Evolutionary conservation across 305 asterid species (phyloP).

Genomic region (Rubia tinctorum): DNA sequence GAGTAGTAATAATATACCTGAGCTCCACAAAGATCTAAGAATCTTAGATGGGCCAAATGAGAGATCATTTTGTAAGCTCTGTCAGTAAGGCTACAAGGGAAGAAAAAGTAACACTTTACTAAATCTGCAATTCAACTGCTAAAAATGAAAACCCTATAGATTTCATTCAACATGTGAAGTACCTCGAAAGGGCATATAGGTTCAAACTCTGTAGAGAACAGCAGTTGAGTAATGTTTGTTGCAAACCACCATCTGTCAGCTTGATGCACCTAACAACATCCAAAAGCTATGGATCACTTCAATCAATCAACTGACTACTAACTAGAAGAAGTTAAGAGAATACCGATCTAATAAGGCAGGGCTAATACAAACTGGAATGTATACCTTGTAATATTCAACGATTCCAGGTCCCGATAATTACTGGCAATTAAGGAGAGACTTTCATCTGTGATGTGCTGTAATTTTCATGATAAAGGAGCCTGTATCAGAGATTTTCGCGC

Average conservation of each 20-base stretch:
- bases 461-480: slow-evolving; percentile 18
- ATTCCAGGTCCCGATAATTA: slow-evolving; percentile 56
- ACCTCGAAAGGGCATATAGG: slow-evolving; percentile 96
- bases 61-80: slow-evolving; percentile 70
- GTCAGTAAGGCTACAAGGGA: slow-evolving; percentile 69
- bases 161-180: not conserved
- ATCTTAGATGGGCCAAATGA: slow-evolving; percentile 53
- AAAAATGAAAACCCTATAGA: not conserved
- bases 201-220: slow-evolving; percentile 70
- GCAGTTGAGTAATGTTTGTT: slow-evolving; percentile 59
- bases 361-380: not conserved
- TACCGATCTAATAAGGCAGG: not conserved
- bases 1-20: slow-evolving; percentile 52
- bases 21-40: slow-evolving; percentile 93
- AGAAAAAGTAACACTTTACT: slow-evolving; percentile 17
- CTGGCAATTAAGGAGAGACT: slow-evolving; percentile 62
- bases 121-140: slow-evolving; percentile 9
- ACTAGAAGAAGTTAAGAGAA: not conserved
- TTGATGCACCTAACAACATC: slow-evolving; percentile 66
- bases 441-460: slow-evolving; percentile 75
- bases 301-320: not conserved
- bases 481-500: not conserved
- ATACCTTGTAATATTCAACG: slow-evolving; percentile 81
- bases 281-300: slow-evolving; percentile 4
- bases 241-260: slow-evolving; percentile 76